These are phyloP conservation scores for Porcisia deanei DNA, from an alignment of 208 protist genomes.

Conservation along the genomic window DNA sequence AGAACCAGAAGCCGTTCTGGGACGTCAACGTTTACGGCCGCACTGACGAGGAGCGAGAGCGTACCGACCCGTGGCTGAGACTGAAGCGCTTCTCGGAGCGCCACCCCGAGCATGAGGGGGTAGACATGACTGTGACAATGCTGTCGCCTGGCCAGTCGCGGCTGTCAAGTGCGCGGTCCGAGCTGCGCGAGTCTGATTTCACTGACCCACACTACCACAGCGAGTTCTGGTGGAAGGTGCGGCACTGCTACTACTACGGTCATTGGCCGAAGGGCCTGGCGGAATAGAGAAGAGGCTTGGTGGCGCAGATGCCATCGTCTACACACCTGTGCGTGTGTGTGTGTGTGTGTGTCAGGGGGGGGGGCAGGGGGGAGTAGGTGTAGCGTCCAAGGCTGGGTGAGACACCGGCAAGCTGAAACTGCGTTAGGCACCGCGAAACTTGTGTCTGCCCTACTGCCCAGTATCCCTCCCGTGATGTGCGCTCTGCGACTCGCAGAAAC, in stretches of 20 bases:
- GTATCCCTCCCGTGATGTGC: no score
- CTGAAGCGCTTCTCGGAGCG: slow-evolving; percentile 84
- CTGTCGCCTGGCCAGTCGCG: slow-evolving; percentile 82
- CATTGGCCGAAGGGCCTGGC: slow-evolving; percentile 89
- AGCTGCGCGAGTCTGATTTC: slow-evolving; percentile 86
- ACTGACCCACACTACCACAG: slow-evolving; percentile 89
- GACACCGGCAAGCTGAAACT: no score
- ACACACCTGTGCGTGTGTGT: slow-evolving; percentile 4
- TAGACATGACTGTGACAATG: slow-evolving; percentile 71
- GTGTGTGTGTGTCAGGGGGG: not conserved
- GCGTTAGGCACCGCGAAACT: no score
- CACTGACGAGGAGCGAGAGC: slow-evolving; percentile 65
- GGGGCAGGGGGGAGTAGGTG: not conserved
- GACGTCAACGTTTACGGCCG: slow-evolving; percentile 80
- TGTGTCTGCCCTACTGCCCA: no score
- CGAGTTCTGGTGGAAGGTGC: slow-evolving; percentile 90
- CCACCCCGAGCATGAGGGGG: slow-evolving; percentile 83
- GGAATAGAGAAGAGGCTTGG: slow-evolving; percentile 37
- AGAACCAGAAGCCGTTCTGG: slow-evolving; percentile 90
- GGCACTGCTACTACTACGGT: slow-evolving; percentile 83
- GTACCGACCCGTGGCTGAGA: slow-evolving; percentile 58
- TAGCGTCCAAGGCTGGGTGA: no score
- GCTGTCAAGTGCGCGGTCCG: slow-evolving; percentile 72
- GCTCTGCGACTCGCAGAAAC: no score
- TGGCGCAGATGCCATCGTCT: not conserved